Evolutionary conservation across 176 grass and related monocot species (phyloP), one percentile per base, ranked within the genome.

Genomic region (Avena atlantica): DNA sequence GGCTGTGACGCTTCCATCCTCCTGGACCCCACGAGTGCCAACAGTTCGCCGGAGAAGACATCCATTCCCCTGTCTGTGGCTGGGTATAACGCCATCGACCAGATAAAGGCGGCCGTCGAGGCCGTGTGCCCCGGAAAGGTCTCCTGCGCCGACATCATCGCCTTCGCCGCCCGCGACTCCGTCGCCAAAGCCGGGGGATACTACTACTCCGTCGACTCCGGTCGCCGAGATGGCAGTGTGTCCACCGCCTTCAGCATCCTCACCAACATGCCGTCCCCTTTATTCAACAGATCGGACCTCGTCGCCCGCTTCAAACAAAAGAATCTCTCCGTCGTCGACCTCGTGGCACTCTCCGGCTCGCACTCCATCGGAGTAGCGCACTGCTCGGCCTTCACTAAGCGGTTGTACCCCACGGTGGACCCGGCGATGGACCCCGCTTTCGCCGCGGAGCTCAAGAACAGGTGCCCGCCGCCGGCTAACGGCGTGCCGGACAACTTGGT

Each of bases 91-190:
- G 83, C 81, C 23, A 60, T 93, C 11, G 81, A 91, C 79, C 10
- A 70, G 23, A 80, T 79, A 13, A 90, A 86, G 85, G 42, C 57
- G 0, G 88, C 51, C 1, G 17, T 90, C 0, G 91, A 90, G 79
- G 45, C 50, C 12, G 21, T 44, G 13, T 93, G 88, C 70, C 50
- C 85, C 1, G 71, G 85, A 0, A 80, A 21, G 2, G 90, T 94
- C 5, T 94, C 93, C 5, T 94, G 93, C 73, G 90, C 93, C 2
- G 93, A 94, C 74, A 84, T 94, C 85, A 2, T 92, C 17, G 82
- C 93, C 13, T 89, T 92, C 65, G 86, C 86, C 2, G 90, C 90
- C 56, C 90, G 90, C 13, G 86, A 92, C 78, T 78, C 81, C 2
- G 82, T 88, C 2, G 53, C 56, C 8, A 55, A 66, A 56, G 76